Base-by-base conservation (phyloP, 768 basidiomycete genomes). In the Austroboletus festivus region DNA sequence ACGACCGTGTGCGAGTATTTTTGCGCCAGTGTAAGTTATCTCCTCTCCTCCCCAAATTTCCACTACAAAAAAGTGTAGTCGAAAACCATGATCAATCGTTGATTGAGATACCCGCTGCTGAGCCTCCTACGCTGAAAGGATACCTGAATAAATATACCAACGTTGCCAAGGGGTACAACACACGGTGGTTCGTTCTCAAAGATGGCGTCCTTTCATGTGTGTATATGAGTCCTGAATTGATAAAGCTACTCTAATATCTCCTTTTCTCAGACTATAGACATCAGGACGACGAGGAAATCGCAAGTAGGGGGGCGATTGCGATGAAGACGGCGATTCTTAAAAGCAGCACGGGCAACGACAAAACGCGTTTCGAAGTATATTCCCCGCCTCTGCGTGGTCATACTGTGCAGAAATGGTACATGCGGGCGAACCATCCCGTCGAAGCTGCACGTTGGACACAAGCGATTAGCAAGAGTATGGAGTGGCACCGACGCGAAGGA, bases 81-180 rank as follows among this genome's bases (percentile, higher is more conserved):
- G 83, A 82, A 16, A 93, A 92, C 60, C 86, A 85, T 34, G 89
- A 93, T 57, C 81, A 81, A 33, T 81, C 83, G 0, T 71, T 92
- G 2, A 77, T 93, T 10, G 74, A 77, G 4, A 61, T 69, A 8
- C 68, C 75, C 1, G 55, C 66, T 7, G 70, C 73, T 1, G 80
- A 83, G 41, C 80, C 85, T 2, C 83, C 86, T 0, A 65, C 74
- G 3, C 67, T 90, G 47, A 83, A 80, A 53, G 91, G 89, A 0
- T 91, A 91, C 60, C 71, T 92, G 18, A 91, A 89, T 66, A 97
- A 97, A 65, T 96, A 93, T 62, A 84, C 86, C 1, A 97, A 96
- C 57, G 89, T 96, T 33, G 90, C 91, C 0, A 85, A 82, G 56
- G 93, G 94, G 0, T 95, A 93, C 63, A 84, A 82, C 50, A 86